phyloP scores from a whole-genome alignment of 495 filamentous ascomycete genomes.

The Penicillium tannophilum region DNA sequence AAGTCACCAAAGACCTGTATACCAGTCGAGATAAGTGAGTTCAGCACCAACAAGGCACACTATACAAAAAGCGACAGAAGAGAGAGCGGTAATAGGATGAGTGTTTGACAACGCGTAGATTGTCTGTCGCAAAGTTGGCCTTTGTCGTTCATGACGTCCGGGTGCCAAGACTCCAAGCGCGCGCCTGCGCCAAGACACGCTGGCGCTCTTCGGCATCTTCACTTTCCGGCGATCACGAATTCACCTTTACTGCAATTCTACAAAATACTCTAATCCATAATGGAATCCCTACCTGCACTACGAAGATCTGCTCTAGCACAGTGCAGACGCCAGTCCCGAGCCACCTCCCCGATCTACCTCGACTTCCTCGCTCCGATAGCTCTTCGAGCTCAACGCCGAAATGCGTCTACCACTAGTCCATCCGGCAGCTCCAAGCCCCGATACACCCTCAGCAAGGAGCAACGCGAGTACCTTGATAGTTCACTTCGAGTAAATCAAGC shows the following conservation, averaged over 20 bases:
- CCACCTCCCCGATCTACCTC: slow-evolving; percentile 32
- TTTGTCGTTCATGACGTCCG: slow-evolving; percentile 32
- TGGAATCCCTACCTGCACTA: slow-evolving; percentile 22
- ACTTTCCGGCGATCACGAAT: background rate
- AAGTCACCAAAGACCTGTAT: slow-evolving; percentile 6
- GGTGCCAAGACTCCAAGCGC: slow-evolving; percentile 31
- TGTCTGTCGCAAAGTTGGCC: slow-evolving; percentile 24
- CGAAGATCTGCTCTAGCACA: slow-evolving; percentile 23
- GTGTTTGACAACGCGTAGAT: background rate
- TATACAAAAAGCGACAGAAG: slow-evolving; percentile 14
- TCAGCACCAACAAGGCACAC: background rate
- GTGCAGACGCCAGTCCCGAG: slow-evolving; percentile 16
- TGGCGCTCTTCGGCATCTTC: background rate
- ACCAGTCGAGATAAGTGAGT: background rate
- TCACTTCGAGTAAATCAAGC: slow-evolving; percentile 91
- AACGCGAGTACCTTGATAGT: slow-evolving; percentile 75
- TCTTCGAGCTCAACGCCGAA: slow-evolving; percentile 28
- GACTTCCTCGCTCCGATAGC: slow-evolving; percentile 48
- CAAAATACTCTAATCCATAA: slow-evolving; percentile 9
- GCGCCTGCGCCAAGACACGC: slow-evolving; percentile 23
- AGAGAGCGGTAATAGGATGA: slow-evolving; percentile 2
- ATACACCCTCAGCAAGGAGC: slow-evolving; percentile 67
- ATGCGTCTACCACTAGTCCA: slow-evolving; percentile 31
- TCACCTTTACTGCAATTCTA: background rate
- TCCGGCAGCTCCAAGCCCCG: slow-evolving; percentile 39